Evolutionary conservation across 768 basidiomycete genomes (phyloP), one percentile per base, ranked within the genome.

Genomic region (Podaxis mareebaensis): DNA sequence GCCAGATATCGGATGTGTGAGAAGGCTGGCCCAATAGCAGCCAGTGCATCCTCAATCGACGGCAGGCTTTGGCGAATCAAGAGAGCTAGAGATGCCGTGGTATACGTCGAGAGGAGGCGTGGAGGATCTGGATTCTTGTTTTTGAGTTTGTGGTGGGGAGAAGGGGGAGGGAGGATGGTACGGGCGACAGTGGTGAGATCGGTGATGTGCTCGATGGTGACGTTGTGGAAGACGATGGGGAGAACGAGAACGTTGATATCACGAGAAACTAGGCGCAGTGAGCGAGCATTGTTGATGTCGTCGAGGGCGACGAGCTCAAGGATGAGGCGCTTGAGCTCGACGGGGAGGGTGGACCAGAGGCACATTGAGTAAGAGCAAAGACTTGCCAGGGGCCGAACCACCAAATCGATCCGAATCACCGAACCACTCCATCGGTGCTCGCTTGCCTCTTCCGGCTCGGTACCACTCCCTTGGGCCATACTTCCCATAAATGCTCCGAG

Each of bases 191-290:
- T 58, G n/a, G 75, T 68, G 46, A 76, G 70, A 10, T 73, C 71
- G 8, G 71, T 57, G 12, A 68, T 60, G 39, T 67, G 68, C 60
- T 63, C 61, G 33, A 78, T 67, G 20, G 69, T 65, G 53, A 78
- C 64, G 30, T 71, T 61, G 17, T 64, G 70, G 65, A 76, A 78
- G 46, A 78, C 64, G 22, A 73, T 59, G 20, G 75, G 77, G 10
- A 78, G 71, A 33, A 77, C 71, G 60, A 76, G 73, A 38, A 75
- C 58, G 61, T 78, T 78, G 4, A 73, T 70, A 59, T 72, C 70
- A 56, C 70, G 71, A 26, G 73, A 77, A 24, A 78, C 68, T 15
- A 77, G 67, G 8, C 77, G 74, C 30, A 78, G 72, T 7, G 62
- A 36, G 20, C 71, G 68, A 38, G 76, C 76, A 49, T 67, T 66